Evolutionary conservation across 2,329 filamentous ascomycete genomes (phyloP).

Genomic region (Didymella sp.): DNA sequence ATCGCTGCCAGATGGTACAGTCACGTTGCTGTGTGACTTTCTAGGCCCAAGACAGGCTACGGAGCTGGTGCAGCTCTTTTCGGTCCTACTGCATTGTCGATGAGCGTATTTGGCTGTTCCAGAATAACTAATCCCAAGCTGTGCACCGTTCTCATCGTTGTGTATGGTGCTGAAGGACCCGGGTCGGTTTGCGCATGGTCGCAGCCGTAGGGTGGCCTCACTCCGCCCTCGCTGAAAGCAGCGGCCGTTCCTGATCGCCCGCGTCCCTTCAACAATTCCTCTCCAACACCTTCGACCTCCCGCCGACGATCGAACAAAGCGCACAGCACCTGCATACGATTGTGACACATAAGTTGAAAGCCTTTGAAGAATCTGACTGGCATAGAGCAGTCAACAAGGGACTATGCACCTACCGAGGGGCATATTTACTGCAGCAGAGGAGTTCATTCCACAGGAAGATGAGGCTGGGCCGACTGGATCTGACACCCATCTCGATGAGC

Average conservation of each 20-base stretch:
- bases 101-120: not conserved
- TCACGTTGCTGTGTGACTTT: not conserved
- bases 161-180: not conserved
- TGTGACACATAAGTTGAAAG: not conserved
- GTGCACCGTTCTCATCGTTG: not conserved
- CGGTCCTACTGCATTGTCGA: not conserved
- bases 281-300: not conserved
- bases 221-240: constrained; percentile 17
- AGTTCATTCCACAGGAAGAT: constrained; percentile 3
- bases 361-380: not conserved
- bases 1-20: not conserved
- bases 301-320: not conserved
- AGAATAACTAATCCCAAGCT: not conserved
- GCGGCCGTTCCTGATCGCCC: constrained; percentile 1
- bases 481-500: constrained; percentile 4
- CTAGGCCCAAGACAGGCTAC: too few species aligned
- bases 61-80: not conserved
- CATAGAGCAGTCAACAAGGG: not conserved
- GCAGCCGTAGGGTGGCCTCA: constrained; percentile 19
- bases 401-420: not conserved
- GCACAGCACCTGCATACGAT: not conserved
- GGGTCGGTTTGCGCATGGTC: not conserved
- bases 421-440: not conserved
- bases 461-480: not conserved
- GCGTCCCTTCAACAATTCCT: not conserved